phyloP scores from a whole-genome alignment of 139 green algal species.

The Ulvella scutata region DNA sequence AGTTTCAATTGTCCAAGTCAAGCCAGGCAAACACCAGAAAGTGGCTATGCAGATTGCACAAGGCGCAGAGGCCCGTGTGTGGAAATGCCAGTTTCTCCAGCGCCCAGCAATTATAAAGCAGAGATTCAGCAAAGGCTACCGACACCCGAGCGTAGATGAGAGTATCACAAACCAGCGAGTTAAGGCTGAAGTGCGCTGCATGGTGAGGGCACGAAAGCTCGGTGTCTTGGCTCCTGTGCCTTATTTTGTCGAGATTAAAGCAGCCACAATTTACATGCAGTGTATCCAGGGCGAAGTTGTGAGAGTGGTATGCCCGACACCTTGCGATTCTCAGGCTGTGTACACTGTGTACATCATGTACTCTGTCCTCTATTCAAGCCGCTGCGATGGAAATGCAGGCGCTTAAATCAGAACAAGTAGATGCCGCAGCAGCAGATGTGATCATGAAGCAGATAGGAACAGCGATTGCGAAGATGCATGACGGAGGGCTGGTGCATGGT shows the following conservation, averaged over 20 bases:
- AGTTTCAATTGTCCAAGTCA: too few relatives aligned
- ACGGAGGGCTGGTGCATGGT: constrained; percentile 77
- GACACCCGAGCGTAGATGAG: constrained; percentile 53
- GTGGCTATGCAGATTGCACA: neutral
- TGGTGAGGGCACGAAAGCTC: constrained; percentile 16
- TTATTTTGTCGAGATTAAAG: constrained; percentile 41
- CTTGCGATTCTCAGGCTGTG: neutral
- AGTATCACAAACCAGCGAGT: constrained; percentile 50
- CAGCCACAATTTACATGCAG: constrained; percentile 49
- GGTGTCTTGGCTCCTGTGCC: constrained; percentile 25
- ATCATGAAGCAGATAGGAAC: constrained; percentile 42
- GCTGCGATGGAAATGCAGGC: too few relatives aligned
- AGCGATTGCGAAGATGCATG: constrained; percentile 61
- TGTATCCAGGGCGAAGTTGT: constrained; percentile 35
- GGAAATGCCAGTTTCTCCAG: constrained; percentile 26
- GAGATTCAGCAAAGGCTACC: constrained; percentile 74
- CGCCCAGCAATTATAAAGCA: constrained; percentile 57
- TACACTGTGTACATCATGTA: neutral
- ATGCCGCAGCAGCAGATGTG: constrained; percentile 8
- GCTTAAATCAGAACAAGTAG: constrained; percentile 1
- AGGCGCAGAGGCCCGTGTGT: constrained; percentile 19
- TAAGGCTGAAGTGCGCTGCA: constrained; percentile 10
- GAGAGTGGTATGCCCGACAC: constrained; percentile 23
- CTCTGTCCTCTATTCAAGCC: neutral
- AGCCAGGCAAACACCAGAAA: neutral